Conservation (phyloP, 73 alveolate species). For the Chromera velia region DNA sequence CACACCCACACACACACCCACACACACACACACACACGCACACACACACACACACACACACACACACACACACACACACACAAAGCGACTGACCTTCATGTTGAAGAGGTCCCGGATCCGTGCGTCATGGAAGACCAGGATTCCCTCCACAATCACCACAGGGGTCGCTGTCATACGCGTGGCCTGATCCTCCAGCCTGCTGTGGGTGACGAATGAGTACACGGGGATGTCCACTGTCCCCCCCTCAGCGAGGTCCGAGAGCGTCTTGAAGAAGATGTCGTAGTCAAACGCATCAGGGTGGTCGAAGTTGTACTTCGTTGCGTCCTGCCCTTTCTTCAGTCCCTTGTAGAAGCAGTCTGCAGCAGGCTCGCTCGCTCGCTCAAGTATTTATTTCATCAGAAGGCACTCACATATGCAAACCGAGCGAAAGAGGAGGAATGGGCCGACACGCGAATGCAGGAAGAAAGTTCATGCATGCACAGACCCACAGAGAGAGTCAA, state of each 20-base stretch:
- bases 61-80: not conserved
- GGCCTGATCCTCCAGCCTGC: conserved; percentile 51
- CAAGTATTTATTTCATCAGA: no score
- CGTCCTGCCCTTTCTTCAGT: conserved; percentile 54
- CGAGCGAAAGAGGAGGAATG: no score
- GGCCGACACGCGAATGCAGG: no score
- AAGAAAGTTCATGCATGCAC: no score
- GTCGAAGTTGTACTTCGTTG: conserved; percentile 71
- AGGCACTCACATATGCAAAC: no score
- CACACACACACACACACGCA: conserved; percentile 66
- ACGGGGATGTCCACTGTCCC: conserved; percentile 68
- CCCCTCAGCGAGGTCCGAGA: conserved; percentile 55
- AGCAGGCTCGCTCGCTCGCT: no score
- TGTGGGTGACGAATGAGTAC: conserved; percentile 68
- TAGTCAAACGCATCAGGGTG: conserved; percentile 83
- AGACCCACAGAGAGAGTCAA: no score
- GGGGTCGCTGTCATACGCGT: conserved; percentile 62
- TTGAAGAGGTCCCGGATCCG: conserved; percentile 64
- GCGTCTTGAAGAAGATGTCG: conserved; percentile 50
- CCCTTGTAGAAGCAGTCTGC: conserved; percentile 81
- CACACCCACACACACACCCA: conserved; percentile 81
- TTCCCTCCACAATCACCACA: conserved; percentile 89
- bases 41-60: conserved; percentile 17
- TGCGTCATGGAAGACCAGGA: conserved; percentile 84
- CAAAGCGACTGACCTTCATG: conserved; percentile 56